phyloP scores from a whole-genome alignment of 257 asterid genomes.

The Rehmannia glutinosa region DNA sequence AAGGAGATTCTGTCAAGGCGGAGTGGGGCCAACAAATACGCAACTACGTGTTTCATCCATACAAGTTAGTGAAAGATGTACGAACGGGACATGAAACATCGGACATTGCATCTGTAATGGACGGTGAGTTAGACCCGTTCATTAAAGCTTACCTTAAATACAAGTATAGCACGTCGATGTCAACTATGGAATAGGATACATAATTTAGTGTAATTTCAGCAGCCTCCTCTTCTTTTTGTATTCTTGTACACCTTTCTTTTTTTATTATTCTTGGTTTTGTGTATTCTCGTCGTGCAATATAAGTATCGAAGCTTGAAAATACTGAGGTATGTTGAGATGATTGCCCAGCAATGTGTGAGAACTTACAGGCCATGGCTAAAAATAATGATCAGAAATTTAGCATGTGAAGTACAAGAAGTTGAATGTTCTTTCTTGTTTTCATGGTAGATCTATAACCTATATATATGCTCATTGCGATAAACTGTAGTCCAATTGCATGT shows the following conservation, averaged over 20 bases:
- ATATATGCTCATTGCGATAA: too few species aligned
- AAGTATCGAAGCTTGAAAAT: neutral
- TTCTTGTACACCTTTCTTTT: neutral
- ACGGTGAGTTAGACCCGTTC: slow-evolving; percentile 91
- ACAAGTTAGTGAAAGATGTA: slow-evolving; percentile 90
- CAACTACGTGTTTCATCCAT: slow-evolving; percentile 92
- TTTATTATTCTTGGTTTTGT: neutral
- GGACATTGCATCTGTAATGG: slow-evolving; percentile 85
- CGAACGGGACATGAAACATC: slow-evolving; percentile 80
- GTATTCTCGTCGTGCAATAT: neutral
- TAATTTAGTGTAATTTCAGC: neutral
- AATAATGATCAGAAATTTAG: too few species aligned
- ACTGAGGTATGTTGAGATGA: neutral
- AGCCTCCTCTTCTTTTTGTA: neutral
- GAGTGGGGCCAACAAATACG: slow-evolving; percentile 99
- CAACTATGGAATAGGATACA: slow-evolving; percentile 22
- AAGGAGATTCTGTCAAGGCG: slow-evolving; percentile 88
- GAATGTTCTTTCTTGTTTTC: too few species aligned
- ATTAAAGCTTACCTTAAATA: slow-evolving; percentile 78
- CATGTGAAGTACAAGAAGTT: too few species aligned
- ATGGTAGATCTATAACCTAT: too few species aligned
- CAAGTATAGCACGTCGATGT: slow-evolving; percentile 56
- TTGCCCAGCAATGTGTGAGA: neutral
- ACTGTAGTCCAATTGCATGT: too few species aligned
- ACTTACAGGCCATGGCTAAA: too few species aligned